Evolutionary conservation across 768 basidiomycete species (phyloP).

Genomic region (Suillus subaureus): DNA sequence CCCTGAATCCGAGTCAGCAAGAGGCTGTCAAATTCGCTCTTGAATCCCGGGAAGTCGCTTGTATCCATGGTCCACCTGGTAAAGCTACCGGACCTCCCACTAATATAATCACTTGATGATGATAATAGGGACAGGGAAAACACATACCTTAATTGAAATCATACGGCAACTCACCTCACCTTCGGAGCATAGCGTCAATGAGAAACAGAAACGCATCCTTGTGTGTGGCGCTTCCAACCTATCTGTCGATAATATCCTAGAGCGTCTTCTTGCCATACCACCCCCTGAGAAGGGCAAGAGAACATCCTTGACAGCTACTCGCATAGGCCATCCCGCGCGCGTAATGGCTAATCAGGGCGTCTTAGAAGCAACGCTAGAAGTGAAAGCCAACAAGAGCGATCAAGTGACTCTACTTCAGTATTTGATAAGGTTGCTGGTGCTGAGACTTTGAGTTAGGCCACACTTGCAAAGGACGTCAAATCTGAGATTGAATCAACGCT

Average conservation of each 20-base stretch:
- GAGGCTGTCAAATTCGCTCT: constrained; percentile 84
- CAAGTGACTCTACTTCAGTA: constrained; percentile 42
- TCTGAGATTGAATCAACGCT: constrained; percentile 77
- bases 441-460: constrained; percentile 51
- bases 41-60: constrained; percentile 78
- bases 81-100: constrained; percentile 1
- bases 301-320: constrained; percentile 59
- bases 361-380: constrained; percentile 70
- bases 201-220: constrained; percentile 64
- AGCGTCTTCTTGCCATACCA: constrained; percentile 74
- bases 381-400: constrained; percentile 72
- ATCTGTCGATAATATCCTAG: constrained; percentile 94
- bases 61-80: constrained; percentile 98
- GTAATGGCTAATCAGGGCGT: constrained; percentile 75
- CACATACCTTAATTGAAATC: constrained; percentile 92
- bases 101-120: not conserved
- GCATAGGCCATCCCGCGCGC: constrained; percentile 96
- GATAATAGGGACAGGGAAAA: constrained; percentile 83
- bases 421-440: not conserved
- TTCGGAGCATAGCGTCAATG: constrained; percentile 35
- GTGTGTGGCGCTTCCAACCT: constrained; percentile 95
- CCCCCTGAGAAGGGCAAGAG: constrained; percentile 47
- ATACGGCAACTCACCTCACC: constrained; percentile 78
- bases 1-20: constrained; percentile 83
- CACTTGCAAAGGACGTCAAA: constrained; percentile 87